Conservation (phyloP, 257 asterid genomes). For the Solanum clarkiae region DNA sequence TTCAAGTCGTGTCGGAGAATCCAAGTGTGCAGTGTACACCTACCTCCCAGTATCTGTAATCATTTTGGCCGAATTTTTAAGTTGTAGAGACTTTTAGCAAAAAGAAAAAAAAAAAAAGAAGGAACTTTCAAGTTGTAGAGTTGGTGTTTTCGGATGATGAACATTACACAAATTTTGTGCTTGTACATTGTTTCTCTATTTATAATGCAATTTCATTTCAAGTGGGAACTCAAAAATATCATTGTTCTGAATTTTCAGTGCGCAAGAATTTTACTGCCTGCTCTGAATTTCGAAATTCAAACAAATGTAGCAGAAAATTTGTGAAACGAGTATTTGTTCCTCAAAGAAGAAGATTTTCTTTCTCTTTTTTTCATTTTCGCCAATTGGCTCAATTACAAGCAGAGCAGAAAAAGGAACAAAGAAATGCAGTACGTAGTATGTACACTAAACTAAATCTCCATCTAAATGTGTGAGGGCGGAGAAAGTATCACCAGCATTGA, state of each 20-base stretch:
- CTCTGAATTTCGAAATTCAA: no score
- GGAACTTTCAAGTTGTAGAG: neutral
- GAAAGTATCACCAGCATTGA: slow-evolving; percentile 75
- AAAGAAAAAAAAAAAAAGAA: neutral
- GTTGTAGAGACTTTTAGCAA: neutral
- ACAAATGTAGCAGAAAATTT: no score
- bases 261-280: neutral
- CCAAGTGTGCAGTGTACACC: neutral
- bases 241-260: neutral
- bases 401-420: neutral
- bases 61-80: neutral
- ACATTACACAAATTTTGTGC: neutral
- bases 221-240: neutral
- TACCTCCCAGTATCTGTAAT: neutral
- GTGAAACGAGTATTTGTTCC: neutral
- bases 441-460: neutral
- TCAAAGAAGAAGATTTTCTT: neutral
- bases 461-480: neutral
- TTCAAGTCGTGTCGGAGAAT: slow-evolving; percentile 1
- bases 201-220: neutral
- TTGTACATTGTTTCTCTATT: neutral
- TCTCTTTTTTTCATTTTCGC: neutral
- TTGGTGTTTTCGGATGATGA: neutral
- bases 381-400: neutral
- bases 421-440: neutral